These are phyloP conservation scores for Rhizoclosmatium globosum DNA, from an alignment of 192 early-diverging fungal species.

Conservation along the genomic window DNA sequence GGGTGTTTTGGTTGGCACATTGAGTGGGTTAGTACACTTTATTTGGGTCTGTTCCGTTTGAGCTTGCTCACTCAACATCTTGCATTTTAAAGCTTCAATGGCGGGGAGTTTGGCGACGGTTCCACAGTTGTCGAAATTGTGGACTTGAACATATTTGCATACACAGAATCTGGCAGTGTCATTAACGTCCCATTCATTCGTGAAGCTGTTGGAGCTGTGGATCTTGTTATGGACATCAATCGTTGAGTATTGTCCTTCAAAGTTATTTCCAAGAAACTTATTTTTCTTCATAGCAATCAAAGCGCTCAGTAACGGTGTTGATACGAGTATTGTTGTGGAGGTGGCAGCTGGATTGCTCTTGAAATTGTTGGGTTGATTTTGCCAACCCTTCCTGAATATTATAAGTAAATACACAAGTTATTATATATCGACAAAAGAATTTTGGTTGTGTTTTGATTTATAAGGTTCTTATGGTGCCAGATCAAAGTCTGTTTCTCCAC, in stretches of 20 bases:
- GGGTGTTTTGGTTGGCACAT: constrained; percentile 8
- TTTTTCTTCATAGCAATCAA: constrained; percentile 7
- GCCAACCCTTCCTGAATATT: no score
- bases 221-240: constrained; percentile 16
- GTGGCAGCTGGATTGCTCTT: neutral
- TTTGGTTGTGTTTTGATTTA: no score
- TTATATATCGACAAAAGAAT: no score
- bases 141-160: constrained; percentile 18
- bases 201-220: neutral
- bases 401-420: no score
- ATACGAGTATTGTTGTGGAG: constrained; percentile 19
- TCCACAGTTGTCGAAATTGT: constrained; percentile 15
- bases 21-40: constrained; percentile 15
- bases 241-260: neutral
- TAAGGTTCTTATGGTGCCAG: no score
- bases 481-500: no score
- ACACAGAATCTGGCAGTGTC: neutral
- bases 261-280: neutral
- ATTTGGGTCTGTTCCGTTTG: neutral
- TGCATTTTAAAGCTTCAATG: constrained; percentile 8
- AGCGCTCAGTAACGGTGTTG: neutral
- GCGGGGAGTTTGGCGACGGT: constrained; percentile 28
- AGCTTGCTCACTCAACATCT: neutral
- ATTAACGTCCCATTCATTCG: constrained; percentile 8
- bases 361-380: no score